phyloP scores from a whole-genome alignment of 1,284 basidiomycete species.

The Mrakiaceae sp. region DNA sequence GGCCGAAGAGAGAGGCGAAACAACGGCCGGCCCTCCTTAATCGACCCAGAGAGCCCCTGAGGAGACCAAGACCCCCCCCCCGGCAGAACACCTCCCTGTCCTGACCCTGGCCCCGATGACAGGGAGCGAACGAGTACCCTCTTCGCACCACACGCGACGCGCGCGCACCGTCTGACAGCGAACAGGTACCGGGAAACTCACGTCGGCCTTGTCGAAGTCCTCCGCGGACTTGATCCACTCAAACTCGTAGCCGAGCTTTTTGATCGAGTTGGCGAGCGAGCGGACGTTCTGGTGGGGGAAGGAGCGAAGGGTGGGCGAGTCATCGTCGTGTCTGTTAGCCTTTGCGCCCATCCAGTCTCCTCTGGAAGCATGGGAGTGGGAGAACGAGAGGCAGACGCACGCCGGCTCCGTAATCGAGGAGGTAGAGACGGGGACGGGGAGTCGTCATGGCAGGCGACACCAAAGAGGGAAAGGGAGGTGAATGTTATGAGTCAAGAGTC shows the following conservation, averaged over 20 bases:
- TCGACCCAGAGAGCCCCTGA: no score
- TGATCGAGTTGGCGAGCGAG: slow-evolving; percentile 77
- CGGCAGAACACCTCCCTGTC: no score
- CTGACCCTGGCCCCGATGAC: no score
- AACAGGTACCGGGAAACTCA: slow-evolving; percentile 40
- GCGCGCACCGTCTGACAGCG: background rate
- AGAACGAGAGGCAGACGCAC: slow-evolving; percentile 56
- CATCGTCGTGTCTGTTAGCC: background rate
- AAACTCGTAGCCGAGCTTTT: slow-evolving; percentile 74
- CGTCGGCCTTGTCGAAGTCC: slow-evolving; percentile 81
- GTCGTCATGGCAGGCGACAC: background rate
- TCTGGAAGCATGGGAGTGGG: background rate
- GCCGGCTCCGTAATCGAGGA: slow-evolving; percentile 92
- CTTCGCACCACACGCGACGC: no score
- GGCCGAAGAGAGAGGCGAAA: no score
- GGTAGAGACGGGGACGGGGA: slow-evolving; percentile 45
- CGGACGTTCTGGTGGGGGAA: slow-evolving; percentile 2
- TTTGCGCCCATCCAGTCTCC: background rate
- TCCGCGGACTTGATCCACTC: slow-evolving; percentile 76
- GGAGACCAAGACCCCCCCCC: no score
- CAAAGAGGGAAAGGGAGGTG: background rate
- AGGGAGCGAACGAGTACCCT: background rate
- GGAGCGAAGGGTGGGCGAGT: background rate
- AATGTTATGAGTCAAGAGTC: background rate
- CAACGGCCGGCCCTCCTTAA: no score